phyloP scores from a whole-genome alignment of 257 asterid genomes.

The Fraxinus americana region DNA sequence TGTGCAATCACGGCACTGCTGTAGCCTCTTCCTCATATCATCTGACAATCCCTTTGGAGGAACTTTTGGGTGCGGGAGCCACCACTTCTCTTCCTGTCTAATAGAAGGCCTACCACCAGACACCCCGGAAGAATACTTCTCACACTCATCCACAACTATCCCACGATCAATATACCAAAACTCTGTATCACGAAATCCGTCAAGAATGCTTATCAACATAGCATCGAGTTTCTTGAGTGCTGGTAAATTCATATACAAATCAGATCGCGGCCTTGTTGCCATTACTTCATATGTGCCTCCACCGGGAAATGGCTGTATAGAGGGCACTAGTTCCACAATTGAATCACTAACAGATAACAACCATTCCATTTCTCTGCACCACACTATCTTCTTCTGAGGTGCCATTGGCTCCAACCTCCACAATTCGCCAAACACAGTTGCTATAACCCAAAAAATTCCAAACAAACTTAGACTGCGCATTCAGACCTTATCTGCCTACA shows the following conservation, averaged over 20 bases:
- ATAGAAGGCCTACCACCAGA: constrained; percentile 80
- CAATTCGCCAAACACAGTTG: constrained; percentile 88
- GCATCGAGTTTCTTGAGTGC: constrained; percentile 99
- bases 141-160: constrained; percentile 55
- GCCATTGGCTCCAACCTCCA: constrained; percentile 98
- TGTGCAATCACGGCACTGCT: constrained; percentile 93
- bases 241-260: constrained; percentile 82
- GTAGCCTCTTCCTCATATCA: constrained; percentile 81
- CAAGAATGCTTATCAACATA: constrained; percentile 83
- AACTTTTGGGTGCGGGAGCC: constrained; percentile 97
- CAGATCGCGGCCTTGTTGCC: constrained; percentile 80
- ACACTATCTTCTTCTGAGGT: constrained; percentile 80
- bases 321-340: constrained; percentile 90
- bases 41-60: constrained; percentile 86
- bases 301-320: constrained; percentile 75
- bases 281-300: constrained; percentile 89
- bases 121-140: constrained; percentile 40
- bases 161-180: constrained; percentile 96
- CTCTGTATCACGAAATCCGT: constrained; percentile 77
- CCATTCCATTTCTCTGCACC: constrained; percentile 98
- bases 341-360: constrained; percentile 87
- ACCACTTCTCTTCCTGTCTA: constrained; percentile 99
- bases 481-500: neutral
- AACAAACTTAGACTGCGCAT: neutral
- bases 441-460: constrained; percentile 35